Evolutionary conservation across 2,329 filamentous ascomycete genomes (phyloP).

Genomic region (Exophiala spinifera): DNA sequence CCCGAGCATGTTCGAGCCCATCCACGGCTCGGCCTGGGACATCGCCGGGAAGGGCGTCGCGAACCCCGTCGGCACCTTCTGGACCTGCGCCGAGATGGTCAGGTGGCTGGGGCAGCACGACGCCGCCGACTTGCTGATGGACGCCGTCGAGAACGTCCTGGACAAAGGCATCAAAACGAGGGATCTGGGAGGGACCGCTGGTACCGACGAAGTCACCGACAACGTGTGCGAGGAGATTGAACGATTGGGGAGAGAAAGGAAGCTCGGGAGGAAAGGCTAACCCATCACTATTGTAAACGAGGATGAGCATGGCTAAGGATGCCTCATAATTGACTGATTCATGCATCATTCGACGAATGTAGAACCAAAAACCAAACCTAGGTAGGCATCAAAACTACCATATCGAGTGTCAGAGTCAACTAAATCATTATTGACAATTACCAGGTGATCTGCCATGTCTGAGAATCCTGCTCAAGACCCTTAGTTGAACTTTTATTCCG

Average conservation of each 20-base stretch:
- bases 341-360: neutral
- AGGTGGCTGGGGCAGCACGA: slow-evolving; percentile 59
- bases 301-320: neutral
- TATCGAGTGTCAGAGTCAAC: too few species aligned
- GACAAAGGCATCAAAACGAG: slow-evolving; percentile 54
- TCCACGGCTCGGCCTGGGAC: slow-evolving; percentile 82
- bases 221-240: slow-evolving; percentile 44
- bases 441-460: too few species aligned
- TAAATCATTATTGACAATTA: too few species aligned
- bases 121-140: slow-evolving; percentile 57
- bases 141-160: slow-evolving; percentile 60
- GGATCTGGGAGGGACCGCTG: slow-evolving; percentile 58
- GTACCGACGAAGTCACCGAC: slow-evolving; percentile 58
- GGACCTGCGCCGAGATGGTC: slow-evolving; percentile 68
- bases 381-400: too few species aligned
- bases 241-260: slow-evolving; percentile 9
- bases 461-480: too few species aligned
- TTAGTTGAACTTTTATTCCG: too few species aligned
- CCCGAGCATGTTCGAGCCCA: slow-evolving; percentile 63
- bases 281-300: neutral
- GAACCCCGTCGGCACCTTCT: slow-evolving; percentile 76
- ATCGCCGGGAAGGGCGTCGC: slow-evolving; percentile 94
- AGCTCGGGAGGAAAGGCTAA: neutral
- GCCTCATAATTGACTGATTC: too few species aligned
- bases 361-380: too few species aligned